phyloP scores from a whole-genome alignment of 192 early-diverging fungal species.

The Coemansia sp. region DNA sequence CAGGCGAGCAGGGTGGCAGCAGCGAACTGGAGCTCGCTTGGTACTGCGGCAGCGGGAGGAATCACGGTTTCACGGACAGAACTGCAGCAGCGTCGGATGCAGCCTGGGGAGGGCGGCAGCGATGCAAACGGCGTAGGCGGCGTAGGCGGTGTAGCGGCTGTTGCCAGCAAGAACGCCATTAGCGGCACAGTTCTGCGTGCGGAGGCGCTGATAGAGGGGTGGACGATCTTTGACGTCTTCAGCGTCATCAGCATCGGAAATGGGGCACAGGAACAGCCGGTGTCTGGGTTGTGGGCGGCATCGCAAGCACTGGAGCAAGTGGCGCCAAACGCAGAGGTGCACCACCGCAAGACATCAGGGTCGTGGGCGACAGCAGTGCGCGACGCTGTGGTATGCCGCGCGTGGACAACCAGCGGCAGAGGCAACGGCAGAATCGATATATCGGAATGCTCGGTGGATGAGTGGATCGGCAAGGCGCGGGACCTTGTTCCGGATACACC shows the following conservation, averaged over 20 bases:
- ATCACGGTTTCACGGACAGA: slow-evolving; percentile 18
- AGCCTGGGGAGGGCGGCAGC: background rate
- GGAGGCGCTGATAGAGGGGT: slow-evolving; percentile 32
- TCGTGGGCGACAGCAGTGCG: slow-evolving; percentile 40
- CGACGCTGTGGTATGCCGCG: slow-evolving; percentile 31
- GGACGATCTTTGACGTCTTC: slow-evolving; percentile 47
- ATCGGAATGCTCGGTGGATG: slow-evolving; percentile 36
- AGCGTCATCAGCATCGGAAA: slow-evolving; percentile 13
- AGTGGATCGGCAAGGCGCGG: background rate
- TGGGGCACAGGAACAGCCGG: background rate
- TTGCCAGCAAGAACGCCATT: background rate
- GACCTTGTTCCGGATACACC: background rate
- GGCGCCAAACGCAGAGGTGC: slow-evolving; percentile 5
- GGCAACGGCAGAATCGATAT: slow-evolving; percentile 39
- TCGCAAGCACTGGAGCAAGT: slow-evolving; percentile 13
- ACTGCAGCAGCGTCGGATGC: background rate
- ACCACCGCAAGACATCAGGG: slow-evolving; percentile 11
- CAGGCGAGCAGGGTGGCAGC: slow-evolving; percentile 10
- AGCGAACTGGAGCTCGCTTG: slow-evolving; percentile 19
- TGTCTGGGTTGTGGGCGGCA: slow-evolving; percentile 29
- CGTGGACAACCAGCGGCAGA: slow-evolving; percentile 32
- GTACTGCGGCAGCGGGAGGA: slow-evolving; percentile 15
- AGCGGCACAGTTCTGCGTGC: slow-evolving; percentile 25
- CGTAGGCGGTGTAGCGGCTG: background rate
- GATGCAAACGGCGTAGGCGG: background rate